Base-by-base conservation (phyloP, 2,329 filamentous ascomycete genomes). In the Phaeosphaeria sp. region DNA sequence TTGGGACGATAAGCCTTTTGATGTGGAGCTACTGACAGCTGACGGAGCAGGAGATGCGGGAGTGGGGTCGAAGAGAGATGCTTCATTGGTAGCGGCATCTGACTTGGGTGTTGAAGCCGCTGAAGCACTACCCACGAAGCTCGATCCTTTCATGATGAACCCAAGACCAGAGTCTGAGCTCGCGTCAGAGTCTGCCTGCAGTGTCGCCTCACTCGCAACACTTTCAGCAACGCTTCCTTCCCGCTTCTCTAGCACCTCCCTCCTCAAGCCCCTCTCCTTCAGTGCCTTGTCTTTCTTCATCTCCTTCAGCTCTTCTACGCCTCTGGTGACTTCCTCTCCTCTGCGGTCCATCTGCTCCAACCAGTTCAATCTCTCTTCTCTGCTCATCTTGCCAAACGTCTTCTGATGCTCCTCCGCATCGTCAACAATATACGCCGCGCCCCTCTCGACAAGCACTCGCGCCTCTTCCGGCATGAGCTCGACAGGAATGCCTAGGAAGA, bases 391-490 rank as follows among this genome's bases (percentile, higher is more conserved):
- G 52, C 84, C 79, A 64, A 96, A 84, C 47, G 84, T 85, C 41
- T 84, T 74, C 39, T 85, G 83, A 77, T 98, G 95, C 64, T 86
- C 87, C 52, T 84, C 82, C 52, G 83, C 82, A 78, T 96, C 93
- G 75, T 97, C 92, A 67, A 94, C 88, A 66, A 97, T 84, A 77
- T 90, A 92, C 43, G 88, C 94, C 67, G 88, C 86, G 58, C 86
- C 87, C 66, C 89, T 89, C 65, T 92, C 89, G 57, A 96, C 88
- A 25, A 99, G 84, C 53, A 95, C 80, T 63, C 88, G 85, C 3
- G 90, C 93, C 81, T 99, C 95, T 79, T 98, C 95, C 1, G 92
- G 89, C 81, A 95, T 91, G 46, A 99, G 83, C 81, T 97, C 90
- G 23, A 98, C 80, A 2, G 95, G 95, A 50, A 98, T 80, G 46